Evolutionary conservation across 2,329 filamentous ascomycete genomes (phyloP).

Genomic region (Aspergillaceae sp.): DNA sequence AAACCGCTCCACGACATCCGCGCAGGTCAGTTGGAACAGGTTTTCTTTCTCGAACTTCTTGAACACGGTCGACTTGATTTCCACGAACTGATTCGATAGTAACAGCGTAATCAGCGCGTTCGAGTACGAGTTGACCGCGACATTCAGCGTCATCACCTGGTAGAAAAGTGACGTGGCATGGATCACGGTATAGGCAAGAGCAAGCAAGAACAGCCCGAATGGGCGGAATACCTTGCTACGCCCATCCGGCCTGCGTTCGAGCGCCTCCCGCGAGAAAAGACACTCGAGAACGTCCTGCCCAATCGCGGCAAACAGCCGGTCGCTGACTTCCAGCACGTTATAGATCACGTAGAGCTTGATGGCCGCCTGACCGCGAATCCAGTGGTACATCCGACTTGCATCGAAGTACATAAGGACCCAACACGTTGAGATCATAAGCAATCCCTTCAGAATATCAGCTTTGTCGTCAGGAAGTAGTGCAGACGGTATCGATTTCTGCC

Average conservation of each 20-base stretch:
- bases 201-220: conserved; percentile 81
- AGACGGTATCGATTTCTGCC: conserved; percentile 78
- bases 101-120: conserved; percentile 88
- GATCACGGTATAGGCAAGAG: conserved; percentile 76
- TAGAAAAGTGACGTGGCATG: conserved; percentile 89
- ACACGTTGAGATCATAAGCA: conserved; percentile 79
- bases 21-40: conserved; percentile 89
- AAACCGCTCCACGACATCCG: conserved; percentile 93
- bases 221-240: conserved; percentile 85
- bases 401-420: conserved; percentile 81
- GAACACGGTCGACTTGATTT: conserved; percentile 97
- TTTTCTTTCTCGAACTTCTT: conserved; percentile 99
- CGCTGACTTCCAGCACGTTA: conserved; percentile 85
- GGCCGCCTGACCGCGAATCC: conserved; percentile 88
- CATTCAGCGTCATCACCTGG: conserved; percentile 94
- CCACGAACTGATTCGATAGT: conserved; percentile 95
- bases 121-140: conserved; percentile 96
- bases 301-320: conserved; percentile 79
- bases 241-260: conserved; percentile 78
- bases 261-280: conserved; percentile 82
- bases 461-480: conserved; percentile 82
- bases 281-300: conserved; percentile 96
- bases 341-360: conserved; percentile 99
- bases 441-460: conserved; percentile 84
- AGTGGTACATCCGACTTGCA: conserved; percentile 95